Evolutionary conservation across 2,329 filamentous ascomycete genomes (phyloP), one percentile per base, ranked within the genome.

Genomic region (Hypoxylon sp.): DNA sequence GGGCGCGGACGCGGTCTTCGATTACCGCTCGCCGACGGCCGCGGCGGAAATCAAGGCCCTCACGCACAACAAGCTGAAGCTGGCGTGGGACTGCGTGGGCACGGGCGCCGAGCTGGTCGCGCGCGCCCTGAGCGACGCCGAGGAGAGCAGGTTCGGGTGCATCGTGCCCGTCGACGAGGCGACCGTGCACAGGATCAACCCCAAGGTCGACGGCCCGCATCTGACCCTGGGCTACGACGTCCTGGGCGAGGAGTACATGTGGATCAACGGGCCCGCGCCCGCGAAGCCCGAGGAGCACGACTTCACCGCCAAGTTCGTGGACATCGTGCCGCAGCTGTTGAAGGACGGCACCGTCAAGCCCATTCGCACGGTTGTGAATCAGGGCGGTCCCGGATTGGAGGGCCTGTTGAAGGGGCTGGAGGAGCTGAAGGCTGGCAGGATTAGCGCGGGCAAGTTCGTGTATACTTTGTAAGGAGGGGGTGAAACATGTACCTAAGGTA

Each of bases 401-500:
- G 80, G 79, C 1, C 75, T 82, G n/a, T 37, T 82, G 17, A 63
- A 71, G 10, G 80, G 80, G 1, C 48, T 82, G n/a, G 72, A 79
- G 14, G 75, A 78, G 61, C 61, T 81, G 64, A 72, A 70, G 49
- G 71, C 77, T 3, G 76, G 75, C 0, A 75, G 77, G 72, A 77
- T 84, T 27, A 83, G 81, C 59, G 83, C 79, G 6, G 77, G 78
- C 20, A 85, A 85, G 77, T 73, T 85, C 55, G 83, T 85, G 1
- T 84, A 83, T 69, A 82, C 80, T 7, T 60, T 82, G 66, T 82
- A 59, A 68, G 27, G 37, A 7, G n/a, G 30, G n/a, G 49, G 33
- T 22, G n/a, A 25, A 8, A 30, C 3, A 8, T 35, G 33, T 14
- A n/a, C n/a, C n/a, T n/a, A n/a, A n/a, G 14, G 6, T 40, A n/a